Conservation (phyloP, 257 asterid species). For the Plantago elongata region DNA sequence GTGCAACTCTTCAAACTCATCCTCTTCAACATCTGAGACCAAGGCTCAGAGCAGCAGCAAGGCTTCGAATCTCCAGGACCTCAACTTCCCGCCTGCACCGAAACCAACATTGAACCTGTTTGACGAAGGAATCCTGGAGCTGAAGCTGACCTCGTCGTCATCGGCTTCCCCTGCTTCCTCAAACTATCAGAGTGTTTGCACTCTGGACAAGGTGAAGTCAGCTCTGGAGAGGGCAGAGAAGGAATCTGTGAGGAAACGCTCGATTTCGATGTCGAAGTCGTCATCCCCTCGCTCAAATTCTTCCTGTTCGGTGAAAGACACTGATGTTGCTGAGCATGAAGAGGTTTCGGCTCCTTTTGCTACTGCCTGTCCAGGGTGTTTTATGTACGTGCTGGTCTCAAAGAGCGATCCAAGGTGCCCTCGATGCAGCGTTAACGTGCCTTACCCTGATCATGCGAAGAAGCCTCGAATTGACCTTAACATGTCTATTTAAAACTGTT, state of each 20-base stretch:
- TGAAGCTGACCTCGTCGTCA: slow-evolving; percentile 42
- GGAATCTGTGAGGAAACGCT: slow-evolving; percentile 30
- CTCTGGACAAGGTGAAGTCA: slow-evolving; percentile 48
- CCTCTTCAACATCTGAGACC: slow-evolving; percentile 37
- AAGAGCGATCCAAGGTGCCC: slow-evolving; percentile 40
- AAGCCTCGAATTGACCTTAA: slow-evolving; percentile 45
- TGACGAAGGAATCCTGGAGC: slow-evolving; percentile 44
- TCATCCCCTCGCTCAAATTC: slow-evolving; percentile 53
- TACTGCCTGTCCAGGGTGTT: slow-evolving; percentile 37
- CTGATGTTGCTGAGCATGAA: slow-evolving; percentile 19
- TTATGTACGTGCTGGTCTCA: slow-evolving; percentile 34
- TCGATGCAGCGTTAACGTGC: slow-evolving; percentile 31
- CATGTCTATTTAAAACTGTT: slow-evolving; percentile 27
- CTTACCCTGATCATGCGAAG: slow-evolving; percentile 29
- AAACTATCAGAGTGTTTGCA: slow-evolving; percentile 47
- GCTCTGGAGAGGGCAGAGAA: slow-evolving; percentile 51
- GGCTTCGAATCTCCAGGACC: slow-evolving; percentile 46
- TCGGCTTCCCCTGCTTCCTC: slow-evolving; percentile 32
- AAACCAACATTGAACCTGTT: slow-evolving; percentile 37
- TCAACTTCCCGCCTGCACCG: slow-evolving; percentile 51
- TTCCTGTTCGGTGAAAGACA: slow-evolving; percentile 48
- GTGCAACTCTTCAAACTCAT: slow-evolving; percentile 47
- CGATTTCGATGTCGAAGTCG: slow-evolving; percentile 41
- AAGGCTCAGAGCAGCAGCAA: slow-evolving; percentile 24
- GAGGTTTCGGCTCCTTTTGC: slow-evolving; percentile 29